phyloP scores from a whole-genome alignment of 768 basidiomycete genomes.

The Macrolepiota albuminosa region DNA sequence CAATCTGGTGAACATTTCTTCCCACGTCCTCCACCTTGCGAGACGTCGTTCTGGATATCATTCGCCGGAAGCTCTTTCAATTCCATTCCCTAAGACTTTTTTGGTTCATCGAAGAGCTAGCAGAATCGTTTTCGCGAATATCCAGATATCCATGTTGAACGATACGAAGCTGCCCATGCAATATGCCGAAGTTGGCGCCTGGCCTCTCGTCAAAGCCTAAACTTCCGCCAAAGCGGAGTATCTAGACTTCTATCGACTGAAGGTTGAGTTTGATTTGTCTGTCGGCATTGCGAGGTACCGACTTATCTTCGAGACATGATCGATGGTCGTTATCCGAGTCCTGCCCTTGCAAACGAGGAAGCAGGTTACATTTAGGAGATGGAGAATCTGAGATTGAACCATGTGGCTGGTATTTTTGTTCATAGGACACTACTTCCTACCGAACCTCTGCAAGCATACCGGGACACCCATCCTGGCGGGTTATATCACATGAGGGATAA shows the following conservation, averaged over 20 bases:
- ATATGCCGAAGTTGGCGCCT: conserved; percentile 1
- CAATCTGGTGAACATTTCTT: neutral
- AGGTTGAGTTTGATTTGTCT: neutral
- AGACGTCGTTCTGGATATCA: conserved; percentile 1
- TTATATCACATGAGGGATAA: neutral
- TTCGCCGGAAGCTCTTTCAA: conserved; percentile 14
- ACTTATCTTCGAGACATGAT: conserved; percentile 39
- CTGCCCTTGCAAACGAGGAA: neutral
- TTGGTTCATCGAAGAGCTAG: neutral
- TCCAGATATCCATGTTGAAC: conserved; percentile 33
- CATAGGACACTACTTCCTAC: neutral
- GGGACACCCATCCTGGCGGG: neutral
- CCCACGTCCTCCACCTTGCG: neutral
- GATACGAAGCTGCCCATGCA: conserved; percentile 33
- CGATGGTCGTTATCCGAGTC: neutral
- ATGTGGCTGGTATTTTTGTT: neutral
- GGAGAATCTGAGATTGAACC: neutral
- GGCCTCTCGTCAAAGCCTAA: too few species aligned
- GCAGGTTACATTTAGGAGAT: neutral
- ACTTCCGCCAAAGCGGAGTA: conserved; percentile 15
- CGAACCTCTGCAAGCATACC: neutral
- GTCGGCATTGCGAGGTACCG: neutral
- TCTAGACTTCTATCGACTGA: conserved; percentile 4
- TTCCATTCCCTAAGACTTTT: neutral
- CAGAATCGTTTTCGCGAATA: conserved; percentile 23